These are phyloP conservation scores for Chenopodium formosanum DNA, from an alignment of 148 eudicot genomes.

Conservation along the genomic window DNA sequence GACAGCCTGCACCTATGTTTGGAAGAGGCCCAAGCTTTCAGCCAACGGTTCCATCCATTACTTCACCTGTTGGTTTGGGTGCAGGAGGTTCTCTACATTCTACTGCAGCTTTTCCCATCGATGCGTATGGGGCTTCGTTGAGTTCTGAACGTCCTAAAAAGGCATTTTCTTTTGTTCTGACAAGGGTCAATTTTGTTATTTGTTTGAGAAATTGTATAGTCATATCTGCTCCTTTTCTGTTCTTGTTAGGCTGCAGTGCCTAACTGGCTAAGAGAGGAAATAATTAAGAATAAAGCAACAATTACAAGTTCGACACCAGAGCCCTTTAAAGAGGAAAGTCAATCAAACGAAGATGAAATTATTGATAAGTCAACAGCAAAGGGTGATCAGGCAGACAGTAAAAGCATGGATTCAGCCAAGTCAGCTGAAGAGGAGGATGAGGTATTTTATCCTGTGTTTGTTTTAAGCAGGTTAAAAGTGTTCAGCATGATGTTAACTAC, in stretches of 20 bases:
- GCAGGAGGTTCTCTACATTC: conserved; percentile 54
- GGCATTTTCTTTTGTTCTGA: conserved; percentile 37
- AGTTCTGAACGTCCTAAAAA: conserved; percentile 86
- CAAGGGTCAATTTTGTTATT: neutral
- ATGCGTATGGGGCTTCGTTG: conserved; percentile 59
- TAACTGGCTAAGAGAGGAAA: conserved; percentile 97
- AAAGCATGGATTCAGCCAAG: conserved; percentile 73
- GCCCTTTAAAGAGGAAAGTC: conserved; percentile 44
- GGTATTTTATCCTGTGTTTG: conserved; percentile 32
- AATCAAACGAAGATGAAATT: conserved; percentile 67
- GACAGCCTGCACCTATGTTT: conserved; percentile 59
- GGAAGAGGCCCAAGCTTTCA: conserved; percentile 63
- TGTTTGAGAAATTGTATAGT: neutral
- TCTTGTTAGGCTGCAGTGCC: conserved; percentile 82
- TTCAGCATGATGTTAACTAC: neutral
- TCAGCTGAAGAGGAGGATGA: conserved; percentile 81
- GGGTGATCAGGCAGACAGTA: conserved; percentile 74
- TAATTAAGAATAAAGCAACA: conserved; percentile 80
- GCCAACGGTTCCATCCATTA: conserved; percentile 47
- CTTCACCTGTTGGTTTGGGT: conserved; percentile 56
- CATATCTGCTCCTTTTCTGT: conserved; percentile 13
- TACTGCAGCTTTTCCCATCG: conserved; percentile 55
- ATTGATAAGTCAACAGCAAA: conserved; percentile 48
- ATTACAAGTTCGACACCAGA: conserved; percentile 57
- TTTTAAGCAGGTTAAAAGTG: conserved; percentile 4